Conservation (phyloP, 2,329 filamentous ascomycete genomes). For the Rhynchosporium agropyri region DNA sequence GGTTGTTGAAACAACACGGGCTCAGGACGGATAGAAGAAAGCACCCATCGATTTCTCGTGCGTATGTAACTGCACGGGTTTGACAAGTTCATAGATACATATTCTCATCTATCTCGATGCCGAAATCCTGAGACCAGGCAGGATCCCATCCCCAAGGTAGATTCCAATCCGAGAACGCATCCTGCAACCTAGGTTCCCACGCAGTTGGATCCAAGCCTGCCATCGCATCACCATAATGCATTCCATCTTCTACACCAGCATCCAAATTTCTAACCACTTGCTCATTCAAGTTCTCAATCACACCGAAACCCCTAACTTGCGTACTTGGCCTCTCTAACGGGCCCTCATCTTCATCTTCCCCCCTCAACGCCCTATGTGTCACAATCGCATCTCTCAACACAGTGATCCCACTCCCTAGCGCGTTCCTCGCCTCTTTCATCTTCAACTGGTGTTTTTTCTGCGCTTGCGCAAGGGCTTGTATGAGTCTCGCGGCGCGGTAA, state of each 20-base stretch:
- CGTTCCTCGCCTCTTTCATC: conserved; percentile 7
- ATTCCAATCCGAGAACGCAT: conserved; percentile 23
- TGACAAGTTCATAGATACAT: conserved; percentile 5
- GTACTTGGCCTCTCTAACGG: neutral
- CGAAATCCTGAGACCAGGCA: conserved; percentile 11
- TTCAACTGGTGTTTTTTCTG: conserved; percentile 14
- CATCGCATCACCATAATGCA: conserved; percentile 1
- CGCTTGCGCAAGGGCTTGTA: conserved; percentile 6
- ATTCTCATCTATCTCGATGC: conserved; percentile 16
- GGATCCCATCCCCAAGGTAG: conserved; percentile 24
- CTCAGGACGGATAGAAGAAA: too few species aligned
- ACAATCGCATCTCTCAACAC: conserved; percentile 7
- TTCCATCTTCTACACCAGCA: neutral
- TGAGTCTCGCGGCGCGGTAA: conserved; percentile 4
- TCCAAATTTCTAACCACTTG: neutral
- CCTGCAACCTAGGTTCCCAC: conserved; percentile 13
- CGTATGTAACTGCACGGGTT: too few species aligned
- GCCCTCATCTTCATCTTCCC: conserved; percentile 5
- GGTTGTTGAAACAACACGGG: neutral
- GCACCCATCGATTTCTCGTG: too few species aligned
- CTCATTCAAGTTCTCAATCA: neutral
- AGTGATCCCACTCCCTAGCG: neutral
- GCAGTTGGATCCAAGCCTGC: neutral
- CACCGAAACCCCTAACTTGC: neutral
- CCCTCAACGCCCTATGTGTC: conserved; percentile 6